Evolutionary conservation across 169 alveolate genomes (phyloP), one percentile per base, ranked within the genome.

Genomic region (Neospora caninum): DNA sequence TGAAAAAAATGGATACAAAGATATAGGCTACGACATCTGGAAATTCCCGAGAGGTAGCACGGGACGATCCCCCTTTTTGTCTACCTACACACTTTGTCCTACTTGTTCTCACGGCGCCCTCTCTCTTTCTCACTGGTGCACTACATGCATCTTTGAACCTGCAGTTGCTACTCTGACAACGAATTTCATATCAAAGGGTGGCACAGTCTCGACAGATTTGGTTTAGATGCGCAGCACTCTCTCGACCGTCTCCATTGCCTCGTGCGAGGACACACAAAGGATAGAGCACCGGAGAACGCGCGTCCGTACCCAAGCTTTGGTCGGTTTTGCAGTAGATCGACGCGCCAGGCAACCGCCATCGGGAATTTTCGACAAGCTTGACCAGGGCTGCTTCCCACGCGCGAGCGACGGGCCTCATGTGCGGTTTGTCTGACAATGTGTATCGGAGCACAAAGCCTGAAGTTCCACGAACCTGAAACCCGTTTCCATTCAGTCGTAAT

Each of bases 311-410:
- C 41, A 93, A 92, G 93, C 95, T 93, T 38, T 91, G 89, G 36
- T 93, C 95, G 0, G 95, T 93, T 54, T 93, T 93, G n/a, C 84
- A 86, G 42, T 91, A 91, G 43, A 93, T 93, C 78, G 58, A 70
- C 58, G 95, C 95, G 9, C 95, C 95, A 2, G 95, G 95, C 58
- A 93, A 80, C 22, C 49, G 38, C 91, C 86, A 82, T 4, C 38
- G 20, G 67, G 89, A 38, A 20, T 31, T 34, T 70, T 87, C 88
- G 22, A 93, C 89, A 69, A 86, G 89, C 22, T 87, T 73, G 54
- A 83, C 82, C 41, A 93, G 73, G 73, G 42, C 80, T 84, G 69
- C 42, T 53, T 93, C 95, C 95, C 95, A 93, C 38, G 88, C 92
- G 73, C 69, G 9, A 29, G 95, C 95, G 42, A n/a, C 80, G 27